Base-by-base conservation (phyloP, 1,284 basidiomycete species). In the Austroboletus olivaceoglutinosus region DNA sequence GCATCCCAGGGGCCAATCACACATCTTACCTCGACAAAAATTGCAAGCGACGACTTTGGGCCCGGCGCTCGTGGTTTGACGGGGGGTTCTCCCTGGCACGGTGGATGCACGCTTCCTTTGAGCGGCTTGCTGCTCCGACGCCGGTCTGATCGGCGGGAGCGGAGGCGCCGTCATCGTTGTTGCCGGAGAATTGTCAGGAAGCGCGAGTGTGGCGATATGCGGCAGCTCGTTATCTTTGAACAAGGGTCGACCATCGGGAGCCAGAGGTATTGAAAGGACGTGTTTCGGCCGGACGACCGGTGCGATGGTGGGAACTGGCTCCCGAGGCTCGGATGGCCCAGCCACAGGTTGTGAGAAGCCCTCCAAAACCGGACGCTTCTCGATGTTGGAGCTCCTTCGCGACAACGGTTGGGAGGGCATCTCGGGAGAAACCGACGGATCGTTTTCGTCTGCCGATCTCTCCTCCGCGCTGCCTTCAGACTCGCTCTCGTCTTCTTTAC, bases 1-100 rank as follows among this genome's bases (percentile, higher is more conserved):
- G 9, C 39, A 27, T 9, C 23, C 9, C 23, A 4, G 16, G 23
- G n/a, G 18, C n/a, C 51, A 55, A 46, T 49, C 47, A 44, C 42
- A 39, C 21, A 45, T 33, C 57, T 51, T 62, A 89, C 88, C 86
- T 74, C 88, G 78, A 70, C 88, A 90, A 63, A 86, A 86, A 66
- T 90, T 89, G 70, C 87, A 90, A 10, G 87, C 87, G 29, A 90
- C 88, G 18, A 89, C 85, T 64, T 90, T 90, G 46, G 87, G 86
- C 15, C 88, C 88, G 46, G 85, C 85, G 51, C 77, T 83, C 34
- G 83, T 80, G 18, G 78, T 69, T 53, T 80, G 75, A 42, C 85
- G 76, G 43, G 70, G 70, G 38, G 71, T 77, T 60, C 83, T 83
- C 25, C 79, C 82, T 29, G 82, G 78, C n/a, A 85, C 76, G 4